These are phyloP conservation scores for Epichloe amarillans DNA, from an alignment of 2,329 filamentous ascomycete genomes.

Conservation along the genomic window DNA sequence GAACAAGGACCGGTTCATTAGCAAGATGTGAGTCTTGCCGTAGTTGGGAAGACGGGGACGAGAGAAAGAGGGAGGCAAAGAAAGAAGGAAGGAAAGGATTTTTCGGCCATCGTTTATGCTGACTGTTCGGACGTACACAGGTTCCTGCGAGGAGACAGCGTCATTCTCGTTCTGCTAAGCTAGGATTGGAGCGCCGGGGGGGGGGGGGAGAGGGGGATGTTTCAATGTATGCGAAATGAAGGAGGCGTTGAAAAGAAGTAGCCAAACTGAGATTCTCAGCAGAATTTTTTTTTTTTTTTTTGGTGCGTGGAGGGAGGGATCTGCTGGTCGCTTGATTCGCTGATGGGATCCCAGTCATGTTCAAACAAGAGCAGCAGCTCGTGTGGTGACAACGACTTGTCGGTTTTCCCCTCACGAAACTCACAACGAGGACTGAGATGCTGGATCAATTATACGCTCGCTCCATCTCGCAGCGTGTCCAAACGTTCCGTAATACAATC, in stretches of 20 bases:
- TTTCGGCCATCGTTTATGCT: background rate
- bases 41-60: background rate
- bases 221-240: background rate
- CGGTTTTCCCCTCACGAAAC: too few species aligned
- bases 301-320: background rate
- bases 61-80: too few species aligned
- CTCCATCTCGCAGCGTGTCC: too few species aligned
- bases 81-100: background rate
- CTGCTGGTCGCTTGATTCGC: too few species aligned
- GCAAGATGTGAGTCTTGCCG: constrained; percentile 59
- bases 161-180: constrained; percentile 76
- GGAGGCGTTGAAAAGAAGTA: background rate
- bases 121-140: constrained; percentile 25
- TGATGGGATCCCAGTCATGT: too few species aligned
- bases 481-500: too few species aligned
- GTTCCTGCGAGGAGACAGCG: constrained; percentile 77
- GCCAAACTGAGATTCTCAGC: background rate
- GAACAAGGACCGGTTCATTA: constrained; percentile 97
- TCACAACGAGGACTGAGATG: too few species aligned
- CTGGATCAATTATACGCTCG: too few species aligned
- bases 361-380: too few species aligned
- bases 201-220: too few species aligned
- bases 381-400: too few species aligned
- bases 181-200: constrained; percentile 19
- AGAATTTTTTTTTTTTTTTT: background rate